Conservation (phyloP, 345 rosid genomes). For the Brassica juncea region DNA sequence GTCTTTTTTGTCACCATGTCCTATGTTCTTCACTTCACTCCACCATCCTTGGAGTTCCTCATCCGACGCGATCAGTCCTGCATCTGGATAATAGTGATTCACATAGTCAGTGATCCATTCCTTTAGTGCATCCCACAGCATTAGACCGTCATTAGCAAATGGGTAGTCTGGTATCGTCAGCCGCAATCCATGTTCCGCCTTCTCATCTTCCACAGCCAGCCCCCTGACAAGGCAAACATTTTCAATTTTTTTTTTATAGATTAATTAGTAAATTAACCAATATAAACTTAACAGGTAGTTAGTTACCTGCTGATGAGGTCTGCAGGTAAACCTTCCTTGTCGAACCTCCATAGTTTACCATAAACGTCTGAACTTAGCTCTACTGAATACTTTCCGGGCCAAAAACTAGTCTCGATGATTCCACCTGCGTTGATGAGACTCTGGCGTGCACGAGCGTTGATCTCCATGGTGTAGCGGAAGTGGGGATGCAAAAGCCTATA, state of each 20-base stretch:
- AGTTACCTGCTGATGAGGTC: slow-evolving; percentile 40
- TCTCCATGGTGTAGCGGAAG: slow-evolving; percentile 77
- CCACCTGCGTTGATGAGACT: slow-evolving; percentile 59
- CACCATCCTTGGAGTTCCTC: slow-evolving; percentile 43
- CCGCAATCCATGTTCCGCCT: slow-evolving; percentile 33
- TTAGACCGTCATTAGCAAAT: slow-evolving; percentile 40
- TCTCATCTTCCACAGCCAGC: slow-evolving; percentile 35
- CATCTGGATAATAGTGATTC: slow-evolving; percentile 32
- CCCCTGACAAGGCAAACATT: slow-evolving; percentile 24
- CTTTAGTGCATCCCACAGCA: slow-evolving; percentile 41
- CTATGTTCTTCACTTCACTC: slow-evolving; percentile 36
- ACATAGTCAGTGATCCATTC: slow-evolving; percentile 43
- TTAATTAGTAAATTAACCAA: background rate
- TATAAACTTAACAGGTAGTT: background rate
- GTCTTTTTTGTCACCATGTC: slow-evolving; percentile 42
- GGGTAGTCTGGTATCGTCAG: slow-evolving; percentile 41
- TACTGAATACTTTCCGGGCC: slow-evolving; percentile 56
- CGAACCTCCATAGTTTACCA: slow-evolving; percentile 42
- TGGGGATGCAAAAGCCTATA: slow-evolving; percentile 63
- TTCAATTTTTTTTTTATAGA: background rate
- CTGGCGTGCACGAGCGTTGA: slow-evolving; percentile 70
- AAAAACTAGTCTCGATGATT: slow-evolving; percentile 60
- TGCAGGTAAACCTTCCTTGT: slow-evolving; percentile 40
- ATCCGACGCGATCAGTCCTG: slow-evolving; percentile 17
- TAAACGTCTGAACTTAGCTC: slow-evolving; percentile 56